These are phyloP conservation scores for Hirschfeldia incana DNA, from an alignment of 345 rosid species.

Conservation along the genomic window DNA sequence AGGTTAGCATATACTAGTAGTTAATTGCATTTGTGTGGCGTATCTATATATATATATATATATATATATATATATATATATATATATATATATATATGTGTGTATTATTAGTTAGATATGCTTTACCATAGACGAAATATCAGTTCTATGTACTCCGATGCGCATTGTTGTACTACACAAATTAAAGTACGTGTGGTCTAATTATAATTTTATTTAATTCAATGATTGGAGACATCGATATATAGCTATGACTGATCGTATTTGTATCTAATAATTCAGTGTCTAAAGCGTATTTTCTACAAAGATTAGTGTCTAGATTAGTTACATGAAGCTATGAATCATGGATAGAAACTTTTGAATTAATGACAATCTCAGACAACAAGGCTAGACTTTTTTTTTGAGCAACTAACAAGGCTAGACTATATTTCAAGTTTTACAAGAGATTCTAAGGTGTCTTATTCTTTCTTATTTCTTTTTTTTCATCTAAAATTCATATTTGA, in stretches of 20 bases:
- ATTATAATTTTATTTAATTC: not conserved
- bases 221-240: not conserved
- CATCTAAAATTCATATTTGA: not conserved
- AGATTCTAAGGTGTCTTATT: constrained; percentile 12
- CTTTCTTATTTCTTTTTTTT: not conserved
- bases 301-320: not conserved
- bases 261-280: not conserved
- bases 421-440: constrained; percentile 23
- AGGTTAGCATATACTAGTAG: constrained; percentile 46
- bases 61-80: too few species aligned
- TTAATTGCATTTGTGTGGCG: not conserved
- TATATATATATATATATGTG: too few species aligned
- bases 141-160: not conserved
- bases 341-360: not conserved
- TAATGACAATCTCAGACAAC: constrained; percentile 2
- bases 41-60: not conserved
- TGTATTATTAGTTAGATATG: not conserved
- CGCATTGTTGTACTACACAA: not conserved
- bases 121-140: not conserved
- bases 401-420: not conserved
- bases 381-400: not conserved
- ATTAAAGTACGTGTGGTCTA: constrained; percentile 20
- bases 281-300: not conserved
- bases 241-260: not conserved
- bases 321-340: not conserved